These are phyloP conservation scores for Citrus sp. DNA, from an alignment of 345 rosid species.

Conservation along the genomic window DNA sequence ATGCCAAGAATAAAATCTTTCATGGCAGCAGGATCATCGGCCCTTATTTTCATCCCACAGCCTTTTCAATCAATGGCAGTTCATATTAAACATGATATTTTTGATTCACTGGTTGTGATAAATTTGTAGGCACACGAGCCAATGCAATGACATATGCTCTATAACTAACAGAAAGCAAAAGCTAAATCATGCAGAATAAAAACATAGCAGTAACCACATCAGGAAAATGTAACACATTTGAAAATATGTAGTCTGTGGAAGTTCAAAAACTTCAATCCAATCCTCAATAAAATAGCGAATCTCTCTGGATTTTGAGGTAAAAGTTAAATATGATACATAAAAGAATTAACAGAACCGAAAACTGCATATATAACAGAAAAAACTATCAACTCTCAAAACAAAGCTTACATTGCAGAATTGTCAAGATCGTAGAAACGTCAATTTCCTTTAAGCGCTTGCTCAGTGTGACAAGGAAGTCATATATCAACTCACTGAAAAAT, in stretches of 20 bases:
- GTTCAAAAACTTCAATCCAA: not conserved
- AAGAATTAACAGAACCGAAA: not conserved
- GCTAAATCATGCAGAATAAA: not conserved
- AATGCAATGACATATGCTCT: not conserved
- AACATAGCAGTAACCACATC: not conserved
- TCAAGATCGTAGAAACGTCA: slow-evolving; percentile 77
- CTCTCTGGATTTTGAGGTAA: not conserved
- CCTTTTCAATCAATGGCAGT: slow-evolving; percentile 38
- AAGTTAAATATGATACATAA: slow-evolving; percentile 3
- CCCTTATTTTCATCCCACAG: slow-evolving; percentile 93
- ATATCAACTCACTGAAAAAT: slow-evolving; percentile 78
- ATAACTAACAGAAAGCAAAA: not conserved
- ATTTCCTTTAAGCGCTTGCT: slow-evolving; percentile 68
- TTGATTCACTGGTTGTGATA: not conserved
- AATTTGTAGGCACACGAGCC: not conserved
- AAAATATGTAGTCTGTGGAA: not conserved
- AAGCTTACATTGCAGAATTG: slow-evolving; percentile 72
- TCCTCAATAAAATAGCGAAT: not conserved
- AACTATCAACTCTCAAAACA: not conserved
- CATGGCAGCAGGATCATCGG: slow-evolving; percentile 88
- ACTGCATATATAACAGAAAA: not conserved
- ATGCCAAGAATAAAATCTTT: slow-evolving; percentile 69
- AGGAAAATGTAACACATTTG: not conserved
- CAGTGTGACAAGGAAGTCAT: slow-evolving; percentile 72
- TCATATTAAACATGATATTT: not conserved